phyloP scores from a whole-genome alignment of 768 basidiomycete species.

The Psilocybe azurescens region DNA sequence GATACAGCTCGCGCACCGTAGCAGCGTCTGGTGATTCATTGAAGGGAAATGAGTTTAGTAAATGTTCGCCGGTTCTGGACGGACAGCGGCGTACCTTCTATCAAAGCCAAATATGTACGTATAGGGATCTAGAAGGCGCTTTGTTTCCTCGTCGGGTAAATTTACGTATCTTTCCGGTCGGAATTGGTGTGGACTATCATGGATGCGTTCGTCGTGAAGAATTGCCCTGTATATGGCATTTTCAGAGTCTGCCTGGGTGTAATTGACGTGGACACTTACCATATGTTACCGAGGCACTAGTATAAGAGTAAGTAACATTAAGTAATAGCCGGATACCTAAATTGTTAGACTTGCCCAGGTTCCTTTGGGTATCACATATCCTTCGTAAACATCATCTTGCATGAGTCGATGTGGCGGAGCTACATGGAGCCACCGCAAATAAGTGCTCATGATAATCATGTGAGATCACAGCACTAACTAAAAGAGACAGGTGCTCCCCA shows the following conservation, averaged over 20 bases:
- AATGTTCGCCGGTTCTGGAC: neutral
- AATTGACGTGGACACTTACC: neutral
- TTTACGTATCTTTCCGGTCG: neutral
- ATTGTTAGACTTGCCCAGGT: neutral
- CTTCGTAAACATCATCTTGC: neutral
- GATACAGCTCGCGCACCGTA: too few relatives aligned
- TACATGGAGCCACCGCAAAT: neutral
- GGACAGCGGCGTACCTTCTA: neutral
- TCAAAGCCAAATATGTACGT: constrained; percentile 7
- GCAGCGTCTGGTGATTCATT: neutral
- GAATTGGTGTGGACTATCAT: neutral
- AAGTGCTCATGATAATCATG: too few relatives aligned
- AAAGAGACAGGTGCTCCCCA: constrained; percentile 25
- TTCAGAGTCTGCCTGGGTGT: too few relatives aligned
- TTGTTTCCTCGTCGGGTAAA: neutral
- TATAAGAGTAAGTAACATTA: neutral
- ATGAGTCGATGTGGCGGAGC: neutral
- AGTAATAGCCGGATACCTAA: neutral
- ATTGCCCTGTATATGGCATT: too few relatives aligned
- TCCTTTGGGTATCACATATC: constrained; percentile 1
- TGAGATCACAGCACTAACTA: constrained; percentile 3
- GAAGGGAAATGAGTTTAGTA: neutral
- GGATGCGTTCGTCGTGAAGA: neutral
- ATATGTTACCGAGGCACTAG: neutral
- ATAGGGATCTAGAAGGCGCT: neutral